Percentiles rank a stretch among this genome's conserved stretches.
Conservation (phyloP, 441 rosid species). For the Eugenia klotzschiana region DNA sequence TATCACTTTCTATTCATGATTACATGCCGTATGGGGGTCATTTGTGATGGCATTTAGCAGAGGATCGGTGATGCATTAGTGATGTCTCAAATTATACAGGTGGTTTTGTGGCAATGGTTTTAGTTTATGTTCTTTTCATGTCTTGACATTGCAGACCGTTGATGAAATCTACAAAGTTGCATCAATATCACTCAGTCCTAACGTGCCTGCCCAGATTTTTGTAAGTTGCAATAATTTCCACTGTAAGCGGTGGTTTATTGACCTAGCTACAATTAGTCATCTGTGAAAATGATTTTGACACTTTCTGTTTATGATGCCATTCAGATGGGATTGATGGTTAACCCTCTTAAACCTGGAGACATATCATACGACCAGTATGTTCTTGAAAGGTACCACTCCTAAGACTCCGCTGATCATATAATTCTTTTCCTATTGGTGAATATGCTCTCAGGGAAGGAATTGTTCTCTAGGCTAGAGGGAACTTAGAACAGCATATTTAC, state of each 20-base stretch:
- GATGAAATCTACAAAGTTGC: constrained; percentile 93
- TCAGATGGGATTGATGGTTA: constrained; percentile 95
- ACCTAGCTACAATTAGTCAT: not conserved
- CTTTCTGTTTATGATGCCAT: not conserved
- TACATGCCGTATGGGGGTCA: not conserved
- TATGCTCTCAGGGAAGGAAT: not conserved
- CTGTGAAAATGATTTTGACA: not conserved
- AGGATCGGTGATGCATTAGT: not conserved
- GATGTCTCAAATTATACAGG: not conserved
- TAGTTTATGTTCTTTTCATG: not conserved
- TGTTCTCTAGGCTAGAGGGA: not conserved
- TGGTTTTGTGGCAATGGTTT: not conserved
- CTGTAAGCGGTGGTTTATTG: not conserved
- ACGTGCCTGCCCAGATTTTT: constrained; percentile 90
- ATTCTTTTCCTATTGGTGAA: not conserved
- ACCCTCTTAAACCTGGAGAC: constrained; percentile 87
- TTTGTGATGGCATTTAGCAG: not conserved
- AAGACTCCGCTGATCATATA: not conserved
- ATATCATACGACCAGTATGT: constrained; percentile 65
- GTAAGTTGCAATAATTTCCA: constrained; percentile 31
- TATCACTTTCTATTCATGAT: not conserved
- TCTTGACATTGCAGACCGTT: constrained; percentile 45
- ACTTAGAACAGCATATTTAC: not conserved
- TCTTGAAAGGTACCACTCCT: constrained; percentile 60
- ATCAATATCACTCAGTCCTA: constrained; percentile 79